phyloP scores from a whole-genome alignment of 139 green algal species.

The Axilococcus clingmanii region DNA sequence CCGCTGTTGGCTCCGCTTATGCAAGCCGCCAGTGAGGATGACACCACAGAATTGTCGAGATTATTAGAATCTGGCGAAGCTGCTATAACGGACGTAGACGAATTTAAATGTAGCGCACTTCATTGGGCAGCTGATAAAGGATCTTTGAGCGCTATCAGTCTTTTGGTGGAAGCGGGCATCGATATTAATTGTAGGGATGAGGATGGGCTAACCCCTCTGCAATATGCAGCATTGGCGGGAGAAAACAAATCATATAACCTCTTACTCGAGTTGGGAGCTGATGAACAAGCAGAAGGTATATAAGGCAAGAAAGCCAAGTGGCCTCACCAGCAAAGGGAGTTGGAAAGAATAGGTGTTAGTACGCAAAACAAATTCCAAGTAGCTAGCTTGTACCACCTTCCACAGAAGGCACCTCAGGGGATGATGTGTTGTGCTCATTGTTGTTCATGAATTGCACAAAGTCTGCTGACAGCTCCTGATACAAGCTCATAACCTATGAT shows the following conservation, averaged over 20 bases:
- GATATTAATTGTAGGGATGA: background rate
- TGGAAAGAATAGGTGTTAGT: background rate
- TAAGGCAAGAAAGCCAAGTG: background rate
- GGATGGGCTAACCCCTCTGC: slow-evolving; percentile 41
- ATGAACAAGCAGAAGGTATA: no score
- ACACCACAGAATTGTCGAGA: background rate
- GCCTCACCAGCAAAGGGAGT: background rate
- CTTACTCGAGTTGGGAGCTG: slow-evolving; percentile 13
- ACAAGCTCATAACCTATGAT: no score
- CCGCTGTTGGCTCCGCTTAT: background rate
- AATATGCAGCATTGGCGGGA: slow-evolving; percentile 45
- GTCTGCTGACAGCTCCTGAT: no score
- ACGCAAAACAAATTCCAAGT: no score
- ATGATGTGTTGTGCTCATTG: no score
- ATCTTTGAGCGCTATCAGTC: slow-evolving; percentile 4
- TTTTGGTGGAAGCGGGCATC: background rate
- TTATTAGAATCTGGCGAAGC: background rate
- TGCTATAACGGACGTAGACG: background rate
- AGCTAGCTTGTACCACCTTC: no score
- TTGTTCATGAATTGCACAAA: no score
- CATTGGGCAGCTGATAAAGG: slow-evolving; percentile 26
- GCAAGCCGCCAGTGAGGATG: background rate
- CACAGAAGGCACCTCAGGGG: no score
- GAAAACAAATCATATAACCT: slow-evolving; percentile 9
- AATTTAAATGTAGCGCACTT: slow-evolving; percentile 14